Evolutionary conservation across 176 grass and related monocot genomes (phyloP), one percentile per base, ranked within the genome.

Genomic region (Avena atlantica): DNA sequence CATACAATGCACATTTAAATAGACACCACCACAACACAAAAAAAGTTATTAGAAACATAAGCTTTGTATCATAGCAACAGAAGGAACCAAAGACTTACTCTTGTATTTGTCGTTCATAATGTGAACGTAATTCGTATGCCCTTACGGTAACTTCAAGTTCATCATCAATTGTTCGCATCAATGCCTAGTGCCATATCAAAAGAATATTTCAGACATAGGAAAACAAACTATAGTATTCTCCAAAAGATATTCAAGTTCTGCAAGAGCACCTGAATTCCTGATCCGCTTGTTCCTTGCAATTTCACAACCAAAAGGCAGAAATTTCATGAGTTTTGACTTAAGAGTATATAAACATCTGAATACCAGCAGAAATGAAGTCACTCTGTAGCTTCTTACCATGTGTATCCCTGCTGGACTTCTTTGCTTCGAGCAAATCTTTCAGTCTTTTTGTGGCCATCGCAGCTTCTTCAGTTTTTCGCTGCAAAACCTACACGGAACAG

Each of bases 391-490:
- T 81, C 24, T 63, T 79, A 93, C 93, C 89, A 89, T 87, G 80
- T 53, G 87, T 53, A 25, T 99, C 97, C 17, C 97, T 92, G n/a
- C 83, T 64, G 27, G 92, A 91, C 80, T 99, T 99, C 86, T 93
- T 99, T 80, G 90, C 83, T 71, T 99, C 97, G 23, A 99, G 82
- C 59, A 96, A 52, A 27, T 99, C 97, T 65, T 99, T 96, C 44
- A 96, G 62, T 57, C 90, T 92, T 94, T 96, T 96, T 17, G 92
- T 79, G 65, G 92, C 90, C 74, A 92, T 85, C 5, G 92, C 83
- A 87, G 94, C 97, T 91, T 96, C 97, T 92, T 99, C 97, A 67
- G 90, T 96, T 92, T 99, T 99, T 71, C 97, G 66, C 40, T 99
- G 94, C 57, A 96, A 78, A 71, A 99, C 94, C 97, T 99, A 81